Evolutionary conservation across 805 yeast genomes (phyloP), one percentile per base, ranked within the genome.

Genomic region (Allodekkera sacchari): DNA sequence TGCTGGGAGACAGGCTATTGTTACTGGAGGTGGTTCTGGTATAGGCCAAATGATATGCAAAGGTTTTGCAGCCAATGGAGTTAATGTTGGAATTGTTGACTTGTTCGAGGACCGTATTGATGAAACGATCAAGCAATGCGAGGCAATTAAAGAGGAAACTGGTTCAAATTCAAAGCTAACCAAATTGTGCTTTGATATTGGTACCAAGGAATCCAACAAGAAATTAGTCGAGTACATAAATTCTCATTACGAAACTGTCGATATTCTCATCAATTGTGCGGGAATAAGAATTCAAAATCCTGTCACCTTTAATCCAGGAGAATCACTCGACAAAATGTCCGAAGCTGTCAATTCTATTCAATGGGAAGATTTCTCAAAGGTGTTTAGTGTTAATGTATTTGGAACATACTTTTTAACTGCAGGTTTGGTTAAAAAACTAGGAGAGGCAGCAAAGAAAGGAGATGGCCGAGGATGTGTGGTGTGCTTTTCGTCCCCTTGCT

Each of bases 351-450:
- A 34, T 25, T 45, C 50, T 10, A 44, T 45, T 14, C 28, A 29
- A 3, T 45, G 50, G 47, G 30, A 32, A 3, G 47, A 44, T 23
- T 45, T 45, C 31, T 22, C 42, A 22, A 42, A 44, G 22, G 35
- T 38, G 4, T 45, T 45, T 28, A 47, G 42, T 23, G 47, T 44
- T 13, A 45, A 45, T 27, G 50, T 45, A 3, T 40, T 44, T 19
- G 50, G 50, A n/a, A 44, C 41, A 44, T 45, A 45, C 27, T 43
- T 45, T 22, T 27, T 45, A 25, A 45, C 50, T n/a, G 48, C 37
- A 8, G 50, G 50, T 4, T 28, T 43, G 10, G 38, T 44, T 17
- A 33, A 42, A 15, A 44, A 45, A 20, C 31, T 42, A 7, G 50
- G 50, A 7, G 44, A 44, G 30, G 48, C 48, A 4, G 45, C 47